Percentiles rank a stretch among this genome's conserved stretches.
Evolutionary conservation across 805 yeast genomes (phyloP).

Genomic region (Yarrowia divulgata): DNA sequence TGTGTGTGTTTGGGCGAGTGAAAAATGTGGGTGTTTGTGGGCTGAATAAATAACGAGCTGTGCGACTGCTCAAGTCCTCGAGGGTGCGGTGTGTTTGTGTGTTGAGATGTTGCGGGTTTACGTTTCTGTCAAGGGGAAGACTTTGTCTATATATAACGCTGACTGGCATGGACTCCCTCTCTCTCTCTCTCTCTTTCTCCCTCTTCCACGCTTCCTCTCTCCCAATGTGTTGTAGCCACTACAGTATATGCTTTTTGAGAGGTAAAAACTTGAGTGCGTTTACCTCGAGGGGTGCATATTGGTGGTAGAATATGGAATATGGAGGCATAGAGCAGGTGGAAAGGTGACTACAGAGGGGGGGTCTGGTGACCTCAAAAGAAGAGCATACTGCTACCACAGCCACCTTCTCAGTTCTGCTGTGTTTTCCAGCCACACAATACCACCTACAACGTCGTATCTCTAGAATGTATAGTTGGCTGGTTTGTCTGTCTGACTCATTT

Average conservation of each 20-base stretch:
- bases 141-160: conserved; percentile 29
- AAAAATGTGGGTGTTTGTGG: background rate
- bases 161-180: background rate
- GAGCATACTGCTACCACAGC: background rate
- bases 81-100: background rate
- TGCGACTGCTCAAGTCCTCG: background rate
- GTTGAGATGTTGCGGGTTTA: background rate
- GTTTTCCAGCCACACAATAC: background rate
- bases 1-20: background rate
- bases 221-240: conserved; percentile 3
- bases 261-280: conserved; percentile 21
- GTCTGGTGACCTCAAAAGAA: too few species aligned
- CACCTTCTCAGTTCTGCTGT: background rate
- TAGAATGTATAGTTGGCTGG: too few species aligned
- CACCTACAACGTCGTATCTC: conserved; percentile 3
- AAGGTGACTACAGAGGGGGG: too few species aligned
- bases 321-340: background rate
- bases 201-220: too few species aligned
- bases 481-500: conserved; percentile 2
- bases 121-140: background rate
- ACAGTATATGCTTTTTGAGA: background rate
- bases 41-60: background rate
- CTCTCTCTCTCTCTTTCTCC: too few species aligned
- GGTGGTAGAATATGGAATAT: conserved; percentile 1
- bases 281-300: conserved; percentile 18